Evolutionary conservation across 1,284 basidiomycete genomes (phyloP).

Genomic region (Sparassis latifolia): DNA sequence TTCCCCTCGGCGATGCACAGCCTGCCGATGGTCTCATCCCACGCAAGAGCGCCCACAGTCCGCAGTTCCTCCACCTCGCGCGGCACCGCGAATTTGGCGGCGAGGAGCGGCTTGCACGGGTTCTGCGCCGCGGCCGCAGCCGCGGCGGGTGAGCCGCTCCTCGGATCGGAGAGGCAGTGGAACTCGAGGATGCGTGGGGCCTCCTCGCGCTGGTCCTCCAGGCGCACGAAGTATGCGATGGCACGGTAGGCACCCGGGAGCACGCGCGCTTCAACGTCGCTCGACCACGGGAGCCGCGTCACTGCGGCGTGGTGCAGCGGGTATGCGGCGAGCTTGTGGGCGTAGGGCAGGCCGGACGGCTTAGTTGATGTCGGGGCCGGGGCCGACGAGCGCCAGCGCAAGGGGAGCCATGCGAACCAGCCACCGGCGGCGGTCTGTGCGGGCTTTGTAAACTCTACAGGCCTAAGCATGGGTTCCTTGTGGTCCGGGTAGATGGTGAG

Average conservation of each 20-base stretch:
- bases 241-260: constrained; percentile 44
- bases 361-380: too few relatives aligned
- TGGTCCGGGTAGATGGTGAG: constrained; percentile 15
- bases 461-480: too few relatives aligned
- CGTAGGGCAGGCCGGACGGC: too few relatives aligned
- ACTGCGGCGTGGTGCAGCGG: constrained; percentile 5
- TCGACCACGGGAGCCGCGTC: not conserved
- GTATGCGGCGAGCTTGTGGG: not conserved
- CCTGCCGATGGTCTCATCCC: constrained; percentile 39
- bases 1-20: constrained; percentile 29
- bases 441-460: too few relatives aligned
- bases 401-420: too few relatives aligned
- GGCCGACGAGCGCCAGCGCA: too few relatives aligned
- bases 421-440: too few relatives aligned
- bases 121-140: constrained; percentile 4
- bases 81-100: not conserved
- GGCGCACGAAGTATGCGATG: constrained; percentile 36
- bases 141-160: constrained; percentile 1
- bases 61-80: not conserved
- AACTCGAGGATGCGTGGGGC: constrained; percentile 6
- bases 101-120: constrained; percentile 4
- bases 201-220: constrained; percentile 7
- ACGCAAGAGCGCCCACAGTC: constrained; percentile 24
- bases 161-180: constrained; percentile 10
- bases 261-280: constrained; percentile 20